Percentiles rank a stretch among this genome's conserved stretches.
These are phyloP conservation scores for Volvox africanus DNA, from an alignment of 139 green algal species.

Conservation along the genomic window DNA sequence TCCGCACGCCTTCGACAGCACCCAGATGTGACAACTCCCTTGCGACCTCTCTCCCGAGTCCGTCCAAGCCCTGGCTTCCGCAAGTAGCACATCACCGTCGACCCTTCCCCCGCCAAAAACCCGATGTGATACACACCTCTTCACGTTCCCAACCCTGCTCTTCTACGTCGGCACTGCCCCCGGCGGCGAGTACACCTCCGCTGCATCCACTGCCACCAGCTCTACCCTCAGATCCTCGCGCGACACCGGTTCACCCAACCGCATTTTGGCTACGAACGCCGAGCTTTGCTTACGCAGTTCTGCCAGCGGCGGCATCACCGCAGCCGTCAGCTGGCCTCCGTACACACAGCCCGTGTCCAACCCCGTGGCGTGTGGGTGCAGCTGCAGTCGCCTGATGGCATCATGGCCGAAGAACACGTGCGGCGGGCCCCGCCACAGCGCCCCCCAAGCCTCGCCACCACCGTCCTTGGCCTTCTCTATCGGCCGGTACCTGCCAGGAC, in stretches of 20 bases:
- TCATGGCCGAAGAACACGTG: constrained; percentile 88
- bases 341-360: constrained; percentile 88
- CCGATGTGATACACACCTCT: no score
- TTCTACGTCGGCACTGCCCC: background rate
- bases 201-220: constrained; percentile 40
- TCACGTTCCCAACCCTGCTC: no score
- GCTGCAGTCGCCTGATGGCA: constrained; percentile 68
- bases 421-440: constrained; percentile 66
- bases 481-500: background rate
- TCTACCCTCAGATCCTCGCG: constrained; percentile 28
- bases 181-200: constrained; percentile 32
- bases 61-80: no score
- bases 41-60: no score
- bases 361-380: constrained; percentile 67
- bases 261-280: background rate
- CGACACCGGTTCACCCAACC: background rate
- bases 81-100: no score
- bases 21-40: no score
- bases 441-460: constrained; percentile 62
- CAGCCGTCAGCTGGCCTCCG: constrained; percentile 76
- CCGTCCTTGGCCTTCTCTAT: constrained; percentile 51
- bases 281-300: constrained; percentile 37
- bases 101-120: no score
- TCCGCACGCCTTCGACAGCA: no score
- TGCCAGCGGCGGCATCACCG: constrained; percentile 68